These are phyloP conservation scores for Chrysanthemum makinoi DNA, from an alignment of 129 eudicot genomes.

Conservation along the genomic window DNA sequence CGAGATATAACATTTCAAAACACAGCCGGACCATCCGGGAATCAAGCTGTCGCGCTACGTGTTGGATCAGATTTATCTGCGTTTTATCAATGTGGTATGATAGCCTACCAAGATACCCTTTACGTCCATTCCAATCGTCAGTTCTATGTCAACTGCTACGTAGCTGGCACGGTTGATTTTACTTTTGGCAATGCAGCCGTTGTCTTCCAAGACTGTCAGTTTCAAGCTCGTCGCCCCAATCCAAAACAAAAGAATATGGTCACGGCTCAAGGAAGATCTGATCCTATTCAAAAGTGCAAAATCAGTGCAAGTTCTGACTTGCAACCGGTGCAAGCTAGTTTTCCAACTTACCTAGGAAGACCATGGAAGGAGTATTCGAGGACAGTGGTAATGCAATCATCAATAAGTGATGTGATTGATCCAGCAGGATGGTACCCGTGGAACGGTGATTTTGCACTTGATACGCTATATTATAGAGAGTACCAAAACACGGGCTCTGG, in stretches of 20 bases:
- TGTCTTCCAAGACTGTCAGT: conserved; percentile 44
- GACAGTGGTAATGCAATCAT: conserved; percentile 54
- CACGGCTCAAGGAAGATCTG: conserved; percentile 54
- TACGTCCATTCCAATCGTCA: conserved; percentile 55
- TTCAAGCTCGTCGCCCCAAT: conserved; percentile 41
- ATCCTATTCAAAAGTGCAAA: conserved; percentile 45
- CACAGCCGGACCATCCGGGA: conserved; percentile 57
- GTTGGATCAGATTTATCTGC: conserved; percentile 48
- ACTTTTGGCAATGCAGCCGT: conserved; percentile 50
- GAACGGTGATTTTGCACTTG: conserved; percentile 48
- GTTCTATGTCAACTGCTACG: conserved; percentile 48
- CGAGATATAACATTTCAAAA: conserved; percentile 53
- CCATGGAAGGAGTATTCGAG: conserved; percentile 70
- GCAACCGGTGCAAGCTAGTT: conserved; percentile 20
- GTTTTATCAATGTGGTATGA: conserved; percentile 51
- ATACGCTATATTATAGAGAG: conserved; percentile 60
- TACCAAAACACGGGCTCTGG: conserved; percentile 55
- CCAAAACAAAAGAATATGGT: conserved; percentile 47
- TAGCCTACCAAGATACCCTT: conserved; percentile 59
- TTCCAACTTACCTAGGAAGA: conserved; percentile 51
- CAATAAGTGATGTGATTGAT: conserved; percentile 34
- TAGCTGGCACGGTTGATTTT: conserved; percentile 67
- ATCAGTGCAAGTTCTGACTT: conserved; percentile 44
- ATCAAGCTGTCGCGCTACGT: conserved; percentile 70
- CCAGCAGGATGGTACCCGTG: conserved; percentile 65